Evolutionary conservation across 805 yeast genomes (phyloP), one percentile per base, ranked within the genome.

Genomic region (Saccharomyces kudriavzevii): DNA sequence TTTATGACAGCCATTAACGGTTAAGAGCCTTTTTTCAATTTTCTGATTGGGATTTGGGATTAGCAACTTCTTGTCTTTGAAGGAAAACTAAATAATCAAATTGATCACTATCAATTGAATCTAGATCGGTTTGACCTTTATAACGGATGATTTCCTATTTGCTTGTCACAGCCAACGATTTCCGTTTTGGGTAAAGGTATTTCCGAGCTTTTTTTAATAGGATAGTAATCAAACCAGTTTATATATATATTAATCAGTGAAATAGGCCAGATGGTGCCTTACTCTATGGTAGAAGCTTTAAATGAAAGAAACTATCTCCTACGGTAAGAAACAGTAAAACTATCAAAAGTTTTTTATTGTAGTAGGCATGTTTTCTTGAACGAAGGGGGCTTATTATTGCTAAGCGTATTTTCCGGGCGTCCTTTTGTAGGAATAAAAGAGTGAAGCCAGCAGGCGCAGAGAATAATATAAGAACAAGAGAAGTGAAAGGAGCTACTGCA

Each of bases 1-100:
- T 83, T 85, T 17, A 90, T 84, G 56, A 87, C 77, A 50, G 88
- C 95, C 95, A 88, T 87, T 35, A 24, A 22, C 48, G 5, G 48
- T 22, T 4, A 35, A 17, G 13, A 17, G 22, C 17, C 3, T 17
- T 17, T 20, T 17, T 17, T 1, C 11, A 17, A 11, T 35, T 35
- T 35, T 35, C 11, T 35, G 22, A 30, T 30, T 30, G 4, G 9
- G 6, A 17, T 2, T 17, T 35, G 22, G n/a, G 24, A 20, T 17
- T 17, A 17, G 43, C 13, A 17, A 17, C n/a, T 35, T 17, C 11
- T 9, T 17, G 22, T 35, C 6, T 35, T 35, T 2, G 17, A 17
- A 17, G 6, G 8, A n/a, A 13, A 17, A 35, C 24, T 6, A 17
- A n/a, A 8, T 35, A 27, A 17, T 17, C 24, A 17, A 35, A n/a